Evolutionary conservation across 371 early-diverging fungal genomes (phyloP), one percentile per base, ranked within the genome.

Genomic region (Rhizopus arrhizus): DNA sequence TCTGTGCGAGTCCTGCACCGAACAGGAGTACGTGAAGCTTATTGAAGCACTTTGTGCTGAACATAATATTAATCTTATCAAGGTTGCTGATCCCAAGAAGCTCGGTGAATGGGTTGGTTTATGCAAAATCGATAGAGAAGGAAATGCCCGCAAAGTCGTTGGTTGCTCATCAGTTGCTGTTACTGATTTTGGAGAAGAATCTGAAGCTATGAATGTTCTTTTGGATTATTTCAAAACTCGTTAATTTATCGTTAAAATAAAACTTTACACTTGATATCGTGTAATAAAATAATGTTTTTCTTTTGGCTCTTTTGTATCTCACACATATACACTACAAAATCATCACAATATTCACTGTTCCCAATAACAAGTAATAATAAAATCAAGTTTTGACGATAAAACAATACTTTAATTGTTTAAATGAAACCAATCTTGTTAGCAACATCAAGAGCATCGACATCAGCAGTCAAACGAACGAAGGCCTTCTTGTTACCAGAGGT

Each of bases 101-200:
- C 88, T 97, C 68, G 98, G 98, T 75, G 95, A 96, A 85, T 95
- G 95, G 98, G 93, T 90, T 69, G 96, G 96, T 83, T 92, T 95
- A 65, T 97, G 96, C 94, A 96, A 97, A 91, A 92, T 95, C 75
- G 98, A 97, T 81, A 89, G 93, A 72, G 94, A 95, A 75, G 98
- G 98, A 70, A 93, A 91, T 81, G 89, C 98, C 75, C 93, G 95
- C 74, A 96, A 96, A 91, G 90, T 95, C 65, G 95, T 95, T 64
- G 93, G 90, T 56, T 91, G 93, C 84, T 92, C 94, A 53, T 91
- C 91, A 75, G 95, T 93, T 56, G 98, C 95, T 70, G 92, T 97
- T 81, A 87, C 85, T 77, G 91, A 96, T 85, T 94, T 89, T 80
- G 96, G 96, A 67, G 96, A 95, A 83, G 96, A 97, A 80, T 91